Evolutionary conservation across 2,329 filamentous ascomycete species (phyloP), one percentile per base, ranked within the genome.

Genomic region (Pseudogymnoascus sp.): DNA sequence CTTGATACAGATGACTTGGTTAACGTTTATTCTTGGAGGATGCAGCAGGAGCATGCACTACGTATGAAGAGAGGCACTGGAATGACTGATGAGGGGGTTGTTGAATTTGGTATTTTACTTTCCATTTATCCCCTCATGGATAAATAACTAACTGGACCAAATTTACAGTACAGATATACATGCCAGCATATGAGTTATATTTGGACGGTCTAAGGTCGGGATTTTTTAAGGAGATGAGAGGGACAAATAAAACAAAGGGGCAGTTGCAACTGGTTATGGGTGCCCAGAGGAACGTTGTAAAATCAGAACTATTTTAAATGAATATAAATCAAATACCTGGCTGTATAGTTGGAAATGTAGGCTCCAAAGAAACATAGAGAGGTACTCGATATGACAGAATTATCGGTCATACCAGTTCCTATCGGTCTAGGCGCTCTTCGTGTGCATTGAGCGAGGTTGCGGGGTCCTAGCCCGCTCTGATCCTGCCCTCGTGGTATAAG

Each of bases 1-100:
- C 82, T 74, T 62, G 86, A 89, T 70, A 85, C 87, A 0, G 76
- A 83, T 64, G 76, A 88, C 65, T 76, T 80, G 14, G 73, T 74
- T 30, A 87, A 80, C 67, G 87, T 89, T 28, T 90, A 89, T 66
- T 77, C 79, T 60, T 89, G 87, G 87, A 77, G 87, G 14, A 73
- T 83, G 65, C 75, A 90, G 68, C 85, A 88, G 69, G 87, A 90
- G 71, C 76, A 78, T 41, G 78, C 75, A 22, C 75, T 89, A 66
- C 78, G 82, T 57, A 76, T 76, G 9, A 68, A 72, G 4, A 86
- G 80, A 64, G 86, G 85, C 1, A 63, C 38, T 12, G 87, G 86
- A 0, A 90, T 90, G 87, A 83, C 78, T 1, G 80, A 84, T 67
- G 81, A 86, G 60, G 77, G 86, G 67, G 84, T 89, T 14, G 76